Base-by-base conservation (phyloP, 2,329 filamentous ascomycete genomes). In the Trichothecium roseum region DNA sequence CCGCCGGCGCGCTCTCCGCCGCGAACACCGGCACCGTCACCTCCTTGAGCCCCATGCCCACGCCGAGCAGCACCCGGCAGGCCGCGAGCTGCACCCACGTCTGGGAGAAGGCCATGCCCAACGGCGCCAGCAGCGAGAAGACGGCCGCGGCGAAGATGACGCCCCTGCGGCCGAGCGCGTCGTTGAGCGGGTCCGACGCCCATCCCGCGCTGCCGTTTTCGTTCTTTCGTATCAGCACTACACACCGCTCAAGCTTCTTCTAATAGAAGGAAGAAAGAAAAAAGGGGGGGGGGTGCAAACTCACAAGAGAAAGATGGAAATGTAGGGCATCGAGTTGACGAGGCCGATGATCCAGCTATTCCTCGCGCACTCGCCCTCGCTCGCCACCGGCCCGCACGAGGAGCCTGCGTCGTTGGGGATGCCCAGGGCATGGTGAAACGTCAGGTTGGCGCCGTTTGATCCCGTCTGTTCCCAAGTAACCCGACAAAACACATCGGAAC, bases 71-170 rank as follows among this genome's bases (percentile, higher is more conserved):
- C 37, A 84, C 74, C 35, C 81, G 72, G 32, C 75, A 75, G 36
- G 76, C 64, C 40, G 85, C 70, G 42, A 83, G 68, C 42, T 81
- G 72, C 53, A 65, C 69, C 81, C 80, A 84, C 6, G 67, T 74
- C 39, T 79, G 71, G 16, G 72, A 69, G 39, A 81, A 75, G 1
- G 73, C 78, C 32, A 66, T 70, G n/a, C 73, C 75, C 37, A 82
- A 74, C 2, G 74, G 70, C 2, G 76, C 61, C 42, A 78, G 60
- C 30, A 84, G 60, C 50, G 79, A 82, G 51, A 88, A 78, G 42
- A 82, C 71, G 33, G 81, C 84, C 7, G 83, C 77, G 38, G 84
- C 60, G 55, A 86, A 88, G 42, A 89, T 87, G 17, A 57, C 54
- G 24, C 63, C 64, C 5, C 66, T 60, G 13, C 66, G 64, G 12